Percentiles rank a stretch among this genome's conserved stretches.
phyloP scores from a whole-genome alignment of 192 early-diverging fungal genomes.

The Backusella morwellensis region DNA sequence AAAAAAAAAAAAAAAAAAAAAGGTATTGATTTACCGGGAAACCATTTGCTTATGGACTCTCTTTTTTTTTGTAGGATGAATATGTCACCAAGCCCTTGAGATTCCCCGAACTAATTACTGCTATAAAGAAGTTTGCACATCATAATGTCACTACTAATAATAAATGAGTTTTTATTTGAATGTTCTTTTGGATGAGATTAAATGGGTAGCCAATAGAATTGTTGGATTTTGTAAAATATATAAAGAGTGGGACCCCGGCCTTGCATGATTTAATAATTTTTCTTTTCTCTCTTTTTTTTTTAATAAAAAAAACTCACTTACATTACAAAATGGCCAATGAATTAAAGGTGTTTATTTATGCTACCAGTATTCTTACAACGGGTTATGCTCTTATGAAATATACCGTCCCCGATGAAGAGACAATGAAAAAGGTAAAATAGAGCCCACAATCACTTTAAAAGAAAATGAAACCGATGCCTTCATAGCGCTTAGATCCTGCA shows the following conservation, averaged over 20 bases:
- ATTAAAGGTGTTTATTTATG: conserved; percentile 43
- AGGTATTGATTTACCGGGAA: background rate
- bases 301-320: background rate
- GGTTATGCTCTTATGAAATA: conserved; percentile 48
- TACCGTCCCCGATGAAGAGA: conserved; percentile 48
- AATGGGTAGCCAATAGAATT: background rate
- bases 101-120: conserved; percentile 61
- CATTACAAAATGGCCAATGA: conserved; percentile 39
- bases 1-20: background rate
- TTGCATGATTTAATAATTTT: background rate
- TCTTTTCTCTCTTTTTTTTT: background rate
- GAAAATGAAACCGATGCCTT: background rate
- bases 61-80: conserved; percentile 36
- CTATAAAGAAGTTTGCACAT: conserved; percentile 65
- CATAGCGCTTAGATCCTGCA: conserved; percentile 27
- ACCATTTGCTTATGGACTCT: background rate
- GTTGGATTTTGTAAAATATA: background rate
- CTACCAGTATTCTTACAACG: conserved; percentile 41
- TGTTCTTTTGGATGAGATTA: background rate
- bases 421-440: conserved; percentile 24
- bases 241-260: background rate
- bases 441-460: background rate
- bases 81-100: conserved; percentile 65
- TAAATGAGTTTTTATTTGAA: background rate
- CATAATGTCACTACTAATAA: conserved; percentile 1